Conservation (phyloP, 2,329 filamentous ascomycete genomes). For the Neofusicoccum sp. region DNA sequence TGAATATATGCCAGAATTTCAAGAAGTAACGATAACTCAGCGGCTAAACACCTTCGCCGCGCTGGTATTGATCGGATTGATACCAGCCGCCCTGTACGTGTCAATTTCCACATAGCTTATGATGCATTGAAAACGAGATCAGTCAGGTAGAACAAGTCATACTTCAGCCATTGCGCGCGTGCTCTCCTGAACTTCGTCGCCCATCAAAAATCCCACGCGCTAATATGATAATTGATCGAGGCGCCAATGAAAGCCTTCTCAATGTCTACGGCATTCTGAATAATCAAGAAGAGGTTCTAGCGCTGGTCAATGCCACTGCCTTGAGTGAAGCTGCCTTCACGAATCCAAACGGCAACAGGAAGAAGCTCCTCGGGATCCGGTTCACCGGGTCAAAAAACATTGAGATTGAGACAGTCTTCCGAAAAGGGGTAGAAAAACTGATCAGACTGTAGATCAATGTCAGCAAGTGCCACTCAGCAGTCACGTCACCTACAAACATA, state of each 20-base stretch:
- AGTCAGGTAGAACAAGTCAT: slow-evolving; percentile 37
- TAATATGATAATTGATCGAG: no score
- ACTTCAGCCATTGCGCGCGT: slow-evolving; percentile 52
- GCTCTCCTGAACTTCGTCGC: no score
- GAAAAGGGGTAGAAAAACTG: slow-evolving; percentile 30
- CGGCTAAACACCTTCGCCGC: background rate
- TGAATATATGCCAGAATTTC: no score
- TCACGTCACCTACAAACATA: slow-evolving; percentile 2
- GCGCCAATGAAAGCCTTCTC: no score
- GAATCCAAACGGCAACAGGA: slow-evolving; percentile 64
- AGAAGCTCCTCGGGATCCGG: slow-evolving; percentile 45
- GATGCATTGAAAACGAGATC: slow-evolving; percentile 52
- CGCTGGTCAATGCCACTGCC: no score
- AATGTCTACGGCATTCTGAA: no score
- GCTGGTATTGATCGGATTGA: slow-evolving; percentile 43
- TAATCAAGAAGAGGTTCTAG: no score
- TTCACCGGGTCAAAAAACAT: slow-evolving; percentile 60
- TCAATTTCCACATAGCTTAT: slow-evolving; percentile 45
- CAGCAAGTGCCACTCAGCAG: background rate
- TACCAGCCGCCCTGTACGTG: slow-evolving; percentile 48
- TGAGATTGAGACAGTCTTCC: slow-evolving; percentile 66
- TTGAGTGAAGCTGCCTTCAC: no score
- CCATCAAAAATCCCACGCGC: no score
- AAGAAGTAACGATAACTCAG: no score
- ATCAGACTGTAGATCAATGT: slow-evolving; percentile 16